A percentile compares a stretch with the other conserved stretches of the same genome.
Evolutionary conservation across 257 asterid genomes (phyloP).

Genomic region (Coffea canephora): DNA sequence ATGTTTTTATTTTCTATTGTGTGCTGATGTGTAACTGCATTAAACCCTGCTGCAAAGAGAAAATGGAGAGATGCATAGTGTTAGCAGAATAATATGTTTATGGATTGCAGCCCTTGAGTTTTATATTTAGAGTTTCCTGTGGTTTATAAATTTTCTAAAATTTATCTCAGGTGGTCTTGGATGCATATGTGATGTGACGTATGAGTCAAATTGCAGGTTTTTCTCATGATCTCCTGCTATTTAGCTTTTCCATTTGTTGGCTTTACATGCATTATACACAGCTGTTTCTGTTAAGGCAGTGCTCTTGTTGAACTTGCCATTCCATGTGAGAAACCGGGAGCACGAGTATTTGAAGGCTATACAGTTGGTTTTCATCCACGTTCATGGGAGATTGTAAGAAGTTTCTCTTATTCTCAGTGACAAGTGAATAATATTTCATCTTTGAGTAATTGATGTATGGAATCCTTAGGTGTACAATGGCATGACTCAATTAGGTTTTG

Average conservation of each 20-base stretch:
- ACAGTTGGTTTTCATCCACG: slow-evolving; percentile 96
- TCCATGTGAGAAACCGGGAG: slow-evolving; percentile 78
- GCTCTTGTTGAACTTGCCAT: slow-evolving; percentile 83
- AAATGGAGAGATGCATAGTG: background rate
- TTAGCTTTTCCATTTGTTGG: slow-evolving; percentile 7
- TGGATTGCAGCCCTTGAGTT: slow-evolving; percentile 1
- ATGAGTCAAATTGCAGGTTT: slow-evolving; percentile 89
- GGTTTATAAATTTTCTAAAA: background rate
- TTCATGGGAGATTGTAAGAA: slow-evolving; percentile 83
- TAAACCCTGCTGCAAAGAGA: background rate
- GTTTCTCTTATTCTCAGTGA: slow-evolving; percentile 12
- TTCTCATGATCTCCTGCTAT: slow-evolving; percentile 16
- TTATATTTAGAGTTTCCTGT: background rate
- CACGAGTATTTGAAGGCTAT: slow-evolving; percentile 85
- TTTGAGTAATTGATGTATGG: slow-evolving; percentile 20
- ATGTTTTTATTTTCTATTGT: background rate
- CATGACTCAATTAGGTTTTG: slow-evolving; percentile 89
- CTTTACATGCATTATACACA: background rate
- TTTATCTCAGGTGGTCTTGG: slow-evolving; percentile 73
- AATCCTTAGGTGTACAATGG: slow-evolving; percentile 76
- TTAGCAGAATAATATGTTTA: background rate
- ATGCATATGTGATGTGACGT: slow-evolving; percentile 79
- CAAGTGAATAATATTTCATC: slow-evolving; percentile 14
- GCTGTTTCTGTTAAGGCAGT: slow-evolving; percentile 39
- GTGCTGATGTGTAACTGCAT: background rate